Evolutionary conservation across 179 eudicot genomes (phyloP), one percentile per base, ranked within the genome.

Genomic region (Patellifolia procumbens): DNA sequence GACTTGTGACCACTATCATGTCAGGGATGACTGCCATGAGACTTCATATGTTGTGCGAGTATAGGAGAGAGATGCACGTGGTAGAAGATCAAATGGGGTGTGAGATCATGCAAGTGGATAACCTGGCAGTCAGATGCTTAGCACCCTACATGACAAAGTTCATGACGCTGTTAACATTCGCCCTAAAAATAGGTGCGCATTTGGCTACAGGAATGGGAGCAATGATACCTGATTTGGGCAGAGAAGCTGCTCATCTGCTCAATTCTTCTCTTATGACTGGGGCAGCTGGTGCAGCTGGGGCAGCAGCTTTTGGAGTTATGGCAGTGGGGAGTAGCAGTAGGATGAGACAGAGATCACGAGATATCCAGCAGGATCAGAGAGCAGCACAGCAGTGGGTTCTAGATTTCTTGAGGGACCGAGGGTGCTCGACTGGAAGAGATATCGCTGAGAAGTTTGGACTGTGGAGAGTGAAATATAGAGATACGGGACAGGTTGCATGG

Each of bases 341-440:
- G 5, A 79, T 73, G 48, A 86, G 89, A 81, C 91, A 71, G 89
- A 92, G 75, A 79, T 87, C 63, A 86, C 58, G 73, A 31, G 53
- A 68, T 48, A 68, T 68, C 24, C 39, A 68, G 26, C 73, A 92
- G 76, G 98, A 95, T 62, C 93, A 83, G 74, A 87, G 79, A 77
- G 86, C 90, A 62, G 99, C 99, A 56, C 99, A 90, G 60, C 92
- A 95, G 75, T 95, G 99, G 99, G 83, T 95, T 56, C 66, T 95
- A 48, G 99, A 95, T 59, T 95, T 91, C 80, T 76, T 95, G 69
- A 91, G 99, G 83, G 97, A 93, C 12, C 83, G 84, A 45, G 78
- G 80, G 65, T 95, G 99, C 74, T 89, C 89, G 2, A 85, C 78
- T 67, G 97, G 99, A 68, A 88, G 83, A 87, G 98, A 95, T 71